A percentile compares a stretch with the other conserved stretches of the same genome.
These are phyloP conservation scores for Cicer chorassanicum DNA, from an alignment of 306 rosid species.

Conservation along the genomic window DNA sequence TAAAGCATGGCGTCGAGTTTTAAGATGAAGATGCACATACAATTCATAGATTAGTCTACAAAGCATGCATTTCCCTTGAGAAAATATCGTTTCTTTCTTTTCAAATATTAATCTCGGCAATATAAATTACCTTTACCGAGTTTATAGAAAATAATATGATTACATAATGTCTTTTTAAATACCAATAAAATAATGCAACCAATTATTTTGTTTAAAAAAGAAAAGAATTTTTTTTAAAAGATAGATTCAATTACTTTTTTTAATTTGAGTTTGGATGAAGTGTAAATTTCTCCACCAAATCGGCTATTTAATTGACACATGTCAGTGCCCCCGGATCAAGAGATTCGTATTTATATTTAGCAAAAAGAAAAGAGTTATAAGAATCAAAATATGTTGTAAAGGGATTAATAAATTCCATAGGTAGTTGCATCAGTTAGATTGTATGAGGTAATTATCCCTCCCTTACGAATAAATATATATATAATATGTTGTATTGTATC, in stretches of 20 bases:
- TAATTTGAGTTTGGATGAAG: too few species aligned
- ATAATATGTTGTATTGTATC: conserved; percentile 22
- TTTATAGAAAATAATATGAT: too few species aligned
- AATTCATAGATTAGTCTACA: conserved; percentile 3
- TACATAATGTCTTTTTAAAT: too few species aligned
- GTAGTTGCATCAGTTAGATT: conserved; percentile 44
- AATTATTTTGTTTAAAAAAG: too few species aligned
- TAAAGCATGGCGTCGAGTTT: conserved; percentile 8
- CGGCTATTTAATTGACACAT: conserved; percentile 14
- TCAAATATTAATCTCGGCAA: background rate
- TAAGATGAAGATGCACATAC: background rate
- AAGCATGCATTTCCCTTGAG: background rate
- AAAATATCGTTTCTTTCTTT: background rate
- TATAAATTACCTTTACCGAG: too few species aligned
- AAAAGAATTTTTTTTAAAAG: too few species aligned
- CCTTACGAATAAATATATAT: background rate
- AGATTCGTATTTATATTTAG: conserved; percentile 2
- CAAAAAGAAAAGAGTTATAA: background rate
- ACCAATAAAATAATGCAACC: too few species aligned
- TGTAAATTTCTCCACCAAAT: conserved; percentile 19
- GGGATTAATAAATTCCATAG: conserved; percentile 14
- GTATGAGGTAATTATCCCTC: conserved; percentile 38
- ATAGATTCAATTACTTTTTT: too few species aligned
- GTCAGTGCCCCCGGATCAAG: background rate
- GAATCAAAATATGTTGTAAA: conserved; percentile 42